Conservation (phyloP, 805 yeast species). For the Lachancea sp. region DNA sequence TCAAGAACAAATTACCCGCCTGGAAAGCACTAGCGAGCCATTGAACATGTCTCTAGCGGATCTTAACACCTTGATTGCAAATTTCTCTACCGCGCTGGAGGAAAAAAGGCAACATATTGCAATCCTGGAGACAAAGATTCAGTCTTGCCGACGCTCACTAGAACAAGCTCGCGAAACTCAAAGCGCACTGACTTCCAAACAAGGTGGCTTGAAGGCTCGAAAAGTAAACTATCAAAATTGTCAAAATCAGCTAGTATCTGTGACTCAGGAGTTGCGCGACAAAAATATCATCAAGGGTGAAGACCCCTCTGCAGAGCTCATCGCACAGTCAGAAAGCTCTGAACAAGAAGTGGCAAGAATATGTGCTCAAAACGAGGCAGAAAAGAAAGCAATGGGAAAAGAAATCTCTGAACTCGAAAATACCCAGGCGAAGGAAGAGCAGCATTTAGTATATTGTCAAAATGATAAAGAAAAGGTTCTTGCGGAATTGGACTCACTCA, state of each 20-base stretch:
- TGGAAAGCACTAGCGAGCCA: conserved; percentile 28
- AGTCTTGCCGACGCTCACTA: conserved; percentile 20
- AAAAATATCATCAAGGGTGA: background rate
- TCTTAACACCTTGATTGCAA: conserved; percentile 35
- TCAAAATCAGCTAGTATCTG: background rate
- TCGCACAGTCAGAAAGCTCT: background rate
- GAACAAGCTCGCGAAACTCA: conserved; percentile 29
- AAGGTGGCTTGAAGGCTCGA: conserved; percentile 51
- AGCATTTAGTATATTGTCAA: conserved; percentile 40
- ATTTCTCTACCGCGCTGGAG: conserved; percentile 35
- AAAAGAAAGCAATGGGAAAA: conserved; percentile 10
- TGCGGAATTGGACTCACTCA: conserved; percentile 34
- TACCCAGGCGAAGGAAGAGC: conserved; percentile 27
- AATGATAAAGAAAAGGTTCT: conserved; percentile 37
- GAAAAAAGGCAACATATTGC: conserved; percentile 29
- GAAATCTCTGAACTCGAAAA: conserved; percentile 17
- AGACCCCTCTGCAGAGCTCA: background rate
- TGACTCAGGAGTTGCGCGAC: conserved; percentile 1
- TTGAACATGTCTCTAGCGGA: conserved; percentile 32
- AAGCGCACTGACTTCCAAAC: conserved; percentile 38
- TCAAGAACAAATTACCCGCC: conserved; percentile 45
- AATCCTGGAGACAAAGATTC: conserved; percentile 20
- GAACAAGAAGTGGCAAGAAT: conserved; percentile 8
- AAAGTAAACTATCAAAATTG: background rate
- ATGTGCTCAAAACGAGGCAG: conserved; percentile 13